A percentile compares a stretch with the other conserved stretches of the same genome.
Conservation (phyloP, 768 basidiomycete genomes). For the Agrocybe chaxingu region DNA sequence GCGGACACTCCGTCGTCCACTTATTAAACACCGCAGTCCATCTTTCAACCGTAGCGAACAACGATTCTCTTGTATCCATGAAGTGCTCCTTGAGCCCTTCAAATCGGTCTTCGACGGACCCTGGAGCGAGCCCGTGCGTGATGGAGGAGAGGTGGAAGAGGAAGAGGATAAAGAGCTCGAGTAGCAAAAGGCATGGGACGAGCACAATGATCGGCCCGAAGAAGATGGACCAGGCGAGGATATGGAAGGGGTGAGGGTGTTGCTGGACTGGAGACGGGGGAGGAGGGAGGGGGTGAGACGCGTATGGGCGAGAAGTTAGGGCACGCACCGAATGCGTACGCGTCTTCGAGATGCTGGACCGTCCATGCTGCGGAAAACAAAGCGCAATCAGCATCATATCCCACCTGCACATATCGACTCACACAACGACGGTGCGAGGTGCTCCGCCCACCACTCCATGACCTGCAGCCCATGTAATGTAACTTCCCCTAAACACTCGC, state of each 20-base stretch:
- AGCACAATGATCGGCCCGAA: slow-evolving; percentile 40
- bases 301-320: not conserved
- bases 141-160: slow-evolving; percentile 30
- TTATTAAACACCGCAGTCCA: slow-evolving; percentile 34
- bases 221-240: slow-evolving; percentile 35
- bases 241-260: slow-evolving; percentile 32
- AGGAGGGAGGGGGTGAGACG: not conserved
- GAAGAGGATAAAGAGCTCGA: slow-evolving; percentile 31
- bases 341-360: slow-evolving; percentile 8
- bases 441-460: not conserved
- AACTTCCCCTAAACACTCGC: not conserved
- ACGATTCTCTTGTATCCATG: slow-evolving; percentile 31
- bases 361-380: slow-evolving; percentile 10
- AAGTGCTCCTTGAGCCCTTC: slow-evolving; percentile 27
- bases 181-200: slow-evolving; percentile 29
- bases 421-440: slow-evolving; percentile 8
- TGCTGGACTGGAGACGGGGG: slow-evolving; percentile 8
- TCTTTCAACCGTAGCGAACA: slow-evolving; percentile 34
- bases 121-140: slow-evolving; percentile 33
- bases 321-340: slow-evolving; percentile 14
- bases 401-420: not conserved
- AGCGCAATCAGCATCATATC: not conserved
- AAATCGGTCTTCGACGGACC: slow-evolving; percentile 29
- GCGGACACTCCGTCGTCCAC: slow-evolving; percentile 32
- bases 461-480: not conserved